A percentile compares a stretch with the other conserved stretches of the same genome.
Conservation (phyloP, 1,284 basidiomycete species). For the Amylostereum chailletii region DNA sequence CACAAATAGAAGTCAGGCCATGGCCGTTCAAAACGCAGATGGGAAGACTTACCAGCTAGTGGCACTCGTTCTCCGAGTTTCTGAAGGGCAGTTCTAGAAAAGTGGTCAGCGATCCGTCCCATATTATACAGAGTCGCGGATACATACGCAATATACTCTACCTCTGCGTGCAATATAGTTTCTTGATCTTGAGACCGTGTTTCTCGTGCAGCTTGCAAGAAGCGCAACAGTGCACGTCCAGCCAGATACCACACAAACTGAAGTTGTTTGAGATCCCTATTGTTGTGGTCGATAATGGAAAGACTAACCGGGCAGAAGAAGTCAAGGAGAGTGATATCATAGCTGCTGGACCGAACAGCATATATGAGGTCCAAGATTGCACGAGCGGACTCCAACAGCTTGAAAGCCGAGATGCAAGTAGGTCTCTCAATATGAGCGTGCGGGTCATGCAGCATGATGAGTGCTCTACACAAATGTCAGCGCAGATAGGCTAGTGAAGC, state of each 20-base stretch:
- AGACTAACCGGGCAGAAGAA: slow-evolving; percentile 46
- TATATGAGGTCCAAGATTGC: slow-evolving; percentile 63
- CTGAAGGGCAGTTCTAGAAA: slow-evolving; percentile 42
- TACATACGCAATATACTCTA: slow-evolving; percentile 57
- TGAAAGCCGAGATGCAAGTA: slow-evolving; percentile 59
- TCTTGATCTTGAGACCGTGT: slow-evolving; percentile 43
- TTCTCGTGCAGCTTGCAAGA: slow-evolving; percentile 50
- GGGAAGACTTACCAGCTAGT: slow-evolving; percentile 36
- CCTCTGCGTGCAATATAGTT: slow-evolving; percentile 45
- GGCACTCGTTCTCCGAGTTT: slow-evolving; percentile 59
- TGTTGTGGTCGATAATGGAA: slow-evolving; percentile 7
- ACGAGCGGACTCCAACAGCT: slow-evolving; percentile 55
- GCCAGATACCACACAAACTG: slow-evolving; percentile 65
- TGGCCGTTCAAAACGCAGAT: slow-evolving; percentile 1
- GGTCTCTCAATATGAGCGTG: slow-evolving; percentile 49
- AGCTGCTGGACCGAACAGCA: slow-evolving; percentile 57
- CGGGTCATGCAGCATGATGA: slow-evolving; percentile 62
- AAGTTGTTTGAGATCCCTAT: slow-evolving; percentile 6
- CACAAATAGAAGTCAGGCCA: background rate
- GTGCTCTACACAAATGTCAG: slow-evolving; percentile 33
- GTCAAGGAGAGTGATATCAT: slow-evolving; percentile 56
- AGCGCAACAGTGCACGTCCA: slow-evolving; percentile 56
- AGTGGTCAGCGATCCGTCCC: slow-evolving; percentile 3
- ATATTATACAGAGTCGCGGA: slow-evolving; percentile 1
- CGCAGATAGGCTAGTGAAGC: background rate